These are phyloP conservation scores for Phytophthora melonis DNA, from an alignment of 352 stramenopile genomes.

Conservation along the genomic window DNA sequence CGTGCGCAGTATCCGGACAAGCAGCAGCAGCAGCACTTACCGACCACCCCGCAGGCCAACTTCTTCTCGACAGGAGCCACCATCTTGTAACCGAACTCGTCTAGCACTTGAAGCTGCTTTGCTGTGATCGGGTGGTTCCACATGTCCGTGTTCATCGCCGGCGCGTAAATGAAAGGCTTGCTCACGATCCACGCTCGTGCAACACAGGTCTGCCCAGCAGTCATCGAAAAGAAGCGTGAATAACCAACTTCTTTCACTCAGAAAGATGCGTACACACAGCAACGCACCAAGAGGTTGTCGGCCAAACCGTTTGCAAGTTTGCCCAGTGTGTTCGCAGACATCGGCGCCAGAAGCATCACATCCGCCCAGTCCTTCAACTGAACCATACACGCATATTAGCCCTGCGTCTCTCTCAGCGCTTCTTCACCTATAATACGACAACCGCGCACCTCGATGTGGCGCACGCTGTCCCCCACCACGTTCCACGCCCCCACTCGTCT, in stretches of 20 bases:
- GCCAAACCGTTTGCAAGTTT: constrained; percentile 95
- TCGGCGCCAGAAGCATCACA: constrained; percentile 87
- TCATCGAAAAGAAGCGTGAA: constrained; percentile 8
- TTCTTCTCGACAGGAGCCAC: constrained; percentile 92
- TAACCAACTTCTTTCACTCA: neutral
- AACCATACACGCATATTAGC: constrained; percentile 3
- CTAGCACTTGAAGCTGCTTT: constrained; percentile 72
- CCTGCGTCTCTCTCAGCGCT: neutral
- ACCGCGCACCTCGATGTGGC: constrained; percentile 86
- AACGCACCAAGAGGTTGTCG: constrained; percentile 93
- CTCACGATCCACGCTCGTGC: constrained; percentile 93
- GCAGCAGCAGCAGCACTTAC: constrained; percentile 45
- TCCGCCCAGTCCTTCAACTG: constrained; percentile 97
- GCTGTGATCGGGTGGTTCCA: constrained; percentile 95
- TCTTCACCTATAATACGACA: too few relatives aligned
- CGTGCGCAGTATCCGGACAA: constrained; percentile 8
- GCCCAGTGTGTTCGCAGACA: constrained; percentile 92
- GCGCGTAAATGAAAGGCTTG: constrained; percentile 94
- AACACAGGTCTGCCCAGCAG: constrained; percentile 81
- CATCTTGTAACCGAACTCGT: constrained; percentile 78
- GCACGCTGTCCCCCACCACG: constrained; percentile 79
- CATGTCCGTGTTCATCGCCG: constrained; percentile 99
- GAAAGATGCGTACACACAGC: neutral
- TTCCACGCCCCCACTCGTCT: constrained; percentile 89
- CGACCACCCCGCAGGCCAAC: constrained; percentile 95